A percentile compares a stretch with the other conserved stretches of the same genome.
These are phyloP conservation scores for Lactarius psammicola DNA, from an alignment of 768 basidiomycete genomes.

Conservation along the genomic window DNA sequence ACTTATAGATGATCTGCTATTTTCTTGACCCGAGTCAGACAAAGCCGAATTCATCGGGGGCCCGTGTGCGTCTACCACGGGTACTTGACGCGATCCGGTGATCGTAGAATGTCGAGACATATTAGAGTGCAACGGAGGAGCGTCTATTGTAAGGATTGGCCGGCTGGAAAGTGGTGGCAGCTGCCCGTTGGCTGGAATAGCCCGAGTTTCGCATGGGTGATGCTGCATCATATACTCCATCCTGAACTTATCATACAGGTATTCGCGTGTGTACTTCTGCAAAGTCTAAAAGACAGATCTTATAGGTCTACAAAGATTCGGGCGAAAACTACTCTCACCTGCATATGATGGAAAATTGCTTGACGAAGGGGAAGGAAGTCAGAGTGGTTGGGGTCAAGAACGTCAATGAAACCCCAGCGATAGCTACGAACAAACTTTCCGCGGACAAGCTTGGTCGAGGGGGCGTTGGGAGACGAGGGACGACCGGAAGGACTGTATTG, in stretches of 20 bases:
- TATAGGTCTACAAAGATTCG: background rate
- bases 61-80: conserved; percentile 34
- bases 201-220: conserved; percentile 16
- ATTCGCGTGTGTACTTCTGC: conserved; percentile 81
- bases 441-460: conserved; percentile 61
- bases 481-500: conserved; percentile 66
- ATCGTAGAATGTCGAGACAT: conserved; percentile 30
- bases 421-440: conserved; percentile 72
- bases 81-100: conserved; percentile 43
- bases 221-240: conserved; percentile 55
- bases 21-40: conserved; percentile 32
- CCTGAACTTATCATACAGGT: conserved; percentile 77
- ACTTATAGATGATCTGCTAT: conserved; percentile 40
- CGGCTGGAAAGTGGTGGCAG: conserved; percentile 36
- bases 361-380: conserved; percentile 77
- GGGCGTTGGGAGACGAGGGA: conserved; percentile 34
- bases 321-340: conserved; percentile 49
- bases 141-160: conserved; percentile 28
- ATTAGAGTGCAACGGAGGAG: conserved; percentile 19
- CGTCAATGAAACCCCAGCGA: conserved; percentile 83
- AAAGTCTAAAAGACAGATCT: conserved; percentile 53
- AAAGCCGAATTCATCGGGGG: conserved; percentile 22
- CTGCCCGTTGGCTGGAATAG: conserved; percentile 31
- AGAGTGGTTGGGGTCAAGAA: conserved; percentile 73
- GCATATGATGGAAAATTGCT: conserved; percentile 86